Conservation (phyloP, 108 stramenopile species). For the Discostella pseudostelligera region DNA sequence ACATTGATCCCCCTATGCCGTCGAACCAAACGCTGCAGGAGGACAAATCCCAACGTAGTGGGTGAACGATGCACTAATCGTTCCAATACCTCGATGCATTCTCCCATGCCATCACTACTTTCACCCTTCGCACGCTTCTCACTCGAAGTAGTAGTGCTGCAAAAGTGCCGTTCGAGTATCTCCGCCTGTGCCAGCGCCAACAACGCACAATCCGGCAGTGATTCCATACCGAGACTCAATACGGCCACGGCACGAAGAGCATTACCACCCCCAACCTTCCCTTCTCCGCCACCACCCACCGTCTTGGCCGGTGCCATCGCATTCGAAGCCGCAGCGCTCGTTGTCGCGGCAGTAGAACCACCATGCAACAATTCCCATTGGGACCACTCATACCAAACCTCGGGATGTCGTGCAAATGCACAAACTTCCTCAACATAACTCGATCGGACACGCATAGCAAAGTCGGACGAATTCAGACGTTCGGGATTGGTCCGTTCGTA, state of each 20-base stretch:
- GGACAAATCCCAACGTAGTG: slow-evolving; percentile 73
- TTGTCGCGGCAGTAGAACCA: slow-evolving; percentile 29
- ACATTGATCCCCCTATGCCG: slow-evolving; percentile 70
- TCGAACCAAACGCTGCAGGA: slow-evolving; percentile 73
- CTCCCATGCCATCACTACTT: slow-evolving; percentile 12
- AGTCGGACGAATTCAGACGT: slow-evolving; percentile 56
- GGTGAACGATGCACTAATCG: slow-evolving; percentile 58
- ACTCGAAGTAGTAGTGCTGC: neutral
- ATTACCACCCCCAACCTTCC: slow-evolving; percentile 31
- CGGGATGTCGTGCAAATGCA: slow-evolving; percentile 73
- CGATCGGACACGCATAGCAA: slow-evolving; percentile 60
- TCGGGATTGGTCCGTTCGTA: slow-evolving; percentile 92
- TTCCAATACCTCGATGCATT: slow-evolving; percentile 62
- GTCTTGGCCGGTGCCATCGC: slow-evolving; percentile 39
- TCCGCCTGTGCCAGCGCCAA: slow-evolving; percentile 73
- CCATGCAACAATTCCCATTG: slow-evolving; percentile 72
- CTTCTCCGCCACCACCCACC: slow-evolving; percentile 19
- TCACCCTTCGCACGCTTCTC: slow-evolving; percentile 20
- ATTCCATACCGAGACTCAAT: slow-evolving; percentile 61
- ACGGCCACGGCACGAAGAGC: slow-evolving; percentile 58
- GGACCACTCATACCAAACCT: slow-evolving; percentile 89
- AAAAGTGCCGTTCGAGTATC: slow-evolving; percentile 57
- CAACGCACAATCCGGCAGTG: slow-evolving; percentile 71
- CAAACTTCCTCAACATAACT: slow-evolving; percentile 77
- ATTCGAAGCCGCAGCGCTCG: slow-evolving; percentile 18